Evolutionary conservation across 2,329 filamentous ascomycete genomes (phyloP), one percentile per base, ranked within the genome.

Genomic region (Colletotrichum tamarilloi): DNA sequence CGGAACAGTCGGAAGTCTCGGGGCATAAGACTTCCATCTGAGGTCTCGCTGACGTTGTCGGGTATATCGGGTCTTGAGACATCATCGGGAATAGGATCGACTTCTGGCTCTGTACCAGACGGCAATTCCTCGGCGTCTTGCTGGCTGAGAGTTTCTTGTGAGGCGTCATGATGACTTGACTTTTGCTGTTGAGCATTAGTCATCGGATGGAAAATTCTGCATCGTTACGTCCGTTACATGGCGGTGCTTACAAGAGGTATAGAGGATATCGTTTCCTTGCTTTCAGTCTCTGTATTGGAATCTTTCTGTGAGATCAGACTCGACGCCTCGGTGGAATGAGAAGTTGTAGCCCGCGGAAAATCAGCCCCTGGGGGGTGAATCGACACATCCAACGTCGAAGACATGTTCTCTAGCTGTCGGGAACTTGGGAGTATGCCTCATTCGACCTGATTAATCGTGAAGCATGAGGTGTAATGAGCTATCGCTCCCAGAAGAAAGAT

Each of bases 21-120:
- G 7, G 0, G 0, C 0, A 46, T 3, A n/a, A 2, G 2, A 19
- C 42, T 9, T 1, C 2, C 7, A 3, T 8, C 7, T 16, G 42
- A 46, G 1, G 16, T 3, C 3, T 46, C 42, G 5, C 42, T 46
- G 42, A 46, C 0, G 1, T 46, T 4, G 42, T 46, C 38, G 0
- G 5, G 14, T 1, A n/a, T 16, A 8, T 46, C 6, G 14, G 16
- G 0, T 46, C 6, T 8, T 46, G 38, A 46, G 6, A 16, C 14
- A 46, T 19, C 6, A 3, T 46, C 16, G 16, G 14, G 2, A 46
- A 19, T 14, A 1, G 38, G 4, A 7, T 46, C 38, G 14, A 46
- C 1, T 7, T 46, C 38, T 46, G 0, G 38, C 38, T 19, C 16
- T 19, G 38, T 5, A 1, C 6, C 38, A 19, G 38, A 16, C 5